Evolutionary conservation across 2,329 filamentous ascomycete genomes (phyloP), one percentile per base, ranked within the genome.

Genomic region (Colletotrichum cordylinicola): DNA sequence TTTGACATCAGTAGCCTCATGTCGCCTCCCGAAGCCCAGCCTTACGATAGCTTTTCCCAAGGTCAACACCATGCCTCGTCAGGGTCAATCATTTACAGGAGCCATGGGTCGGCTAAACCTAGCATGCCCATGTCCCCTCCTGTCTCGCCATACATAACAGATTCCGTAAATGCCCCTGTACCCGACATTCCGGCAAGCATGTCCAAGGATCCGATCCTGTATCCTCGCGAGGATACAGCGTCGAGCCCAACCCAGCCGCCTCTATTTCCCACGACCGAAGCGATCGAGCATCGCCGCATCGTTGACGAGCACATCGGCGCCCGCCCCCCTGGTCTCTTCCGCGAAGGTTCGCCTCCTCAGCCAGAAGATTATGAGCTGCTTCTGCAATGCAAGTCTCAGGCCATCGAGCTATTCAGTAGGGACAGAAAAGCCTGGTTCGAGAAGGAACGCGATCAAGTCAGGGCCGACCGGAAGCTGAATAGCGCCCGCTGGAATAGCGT

Each of bases 21-120:
- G 88, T 93, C 91, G 27, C 91, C 91, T 37, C 91, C 91, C 27
- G 91, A 92, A 48, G 85, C 86, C n/a, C 81, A 86, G 39, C 87
- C 86, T 65, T 83, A 86, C 52, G 91, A 93, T 77, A 90, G 83
- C 79, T 93, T 92, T 81, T 83, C 79, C 62, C 83, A 85, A 80
- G 33, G 43, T 18, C 74, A 77, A 24, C 56, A 35, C 12, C 66
- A 58, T 43, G 35, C 27, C 15, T n/a, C 66, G 15, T 56, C 67
- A n/a, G 21, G 37, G 18, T 48, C 65, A 16, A 43, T n/a, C 21
- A 31, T 33, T 5, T 35, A 55, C 31, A 39, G 24, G 6, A 24
- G 16, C 27, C 37, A 68, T 31, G 80, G 81, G 67, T 76, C 81
- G 60, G 35, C 66, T 76, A 84, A 83, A 77, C 82, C 81, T 56